phyloP scores from a whole-genome alignment of 2,329 filamentous ascomycete species.

The Paecilomyces dactylethromorphus region DNA sequence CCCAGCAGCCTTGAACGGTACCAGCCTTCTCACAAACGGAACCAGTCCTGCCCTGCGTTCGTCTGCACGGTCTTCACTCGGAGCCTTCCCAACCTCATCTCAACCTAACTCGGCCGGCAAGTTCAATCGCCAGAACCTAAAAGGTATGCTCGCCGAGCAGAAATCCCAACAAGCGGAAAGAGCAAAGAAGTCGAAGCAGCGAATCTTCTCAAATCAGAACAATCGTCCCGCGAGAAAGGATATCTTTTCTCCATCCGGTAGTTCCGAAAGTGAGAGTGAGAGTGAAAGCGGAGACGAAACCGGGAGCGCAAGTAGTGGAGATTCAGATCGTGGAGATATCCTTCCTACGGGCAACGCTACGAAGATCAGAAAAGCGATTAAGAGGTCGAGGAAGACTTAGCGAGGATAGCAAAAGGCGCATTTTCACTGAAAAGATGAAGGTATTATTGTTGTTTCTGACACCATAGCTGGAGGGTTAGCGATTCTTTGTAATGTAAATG shows the following conservation, averaged over 20 bases:
- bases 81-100: background rate
- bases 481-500: background rate
- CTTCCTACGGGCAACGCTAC: conserved; percentile 13
- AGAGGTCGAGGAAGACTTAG: background rate
- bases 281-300: conserved; percentile 5
- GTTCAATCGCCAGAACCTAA: background rate
- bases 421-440: background rate
- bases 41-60: background rate
- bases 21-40: background rate
- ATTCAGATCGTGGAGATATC: conserved; percentile 15
- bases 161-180: background rate
- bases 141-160: background rate
- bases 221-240: background rate
- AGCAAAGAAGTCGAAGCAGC: background rate
- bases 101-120: background rate
- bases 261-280: conserved; percentile 6
- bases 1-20: background rate
- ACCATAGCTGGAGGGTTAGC: background rate
- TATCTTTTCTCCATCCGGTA: background rate
- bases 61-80: background rate
- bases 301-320: conserved; percentile 4
- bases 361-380: conserved; percentile 7
- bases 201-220: background rate
- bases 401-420: background rate
- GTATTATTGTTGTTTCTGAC: background rate